Evolutionary conservation across 805 yeast species (phyloP), one percentile per base, ranked within the genome.

Genomic region (Ogataea paradorogensis): DNA sequence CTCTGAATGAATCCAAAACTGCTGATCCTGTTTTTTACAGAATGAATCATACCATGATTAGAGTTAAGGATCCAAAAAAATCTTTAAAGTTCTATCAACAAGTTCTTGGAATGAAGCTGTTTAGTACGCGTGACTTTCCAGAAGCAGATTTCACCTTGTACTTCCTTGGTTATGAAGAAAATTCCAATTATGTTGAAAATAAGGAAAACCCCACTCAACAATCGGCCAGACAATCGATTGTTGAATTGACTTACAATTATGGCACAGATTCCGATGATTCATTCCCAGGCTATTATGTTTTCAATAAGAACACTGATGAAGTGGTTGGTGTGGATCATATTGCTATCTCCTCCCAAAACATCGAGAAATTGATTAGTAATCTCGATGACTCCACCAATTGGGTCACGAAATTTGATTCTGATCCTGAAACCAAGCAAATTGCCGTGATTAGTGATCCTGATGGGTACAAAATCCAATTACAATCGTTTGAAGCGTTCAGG

Each of bases 181-280:
- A 61, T 38, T 53, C 67, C 9, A 59, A 53, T 9, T 70, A 65
- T 53, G 57, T 66, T 51, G 80, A 73, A 40, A 70, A 71, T 30
- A 58, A 63, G 30, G 65, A 70, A 40, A 50, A 58, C 4, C 53
- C 40, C 24, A 48, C 39, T 2, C 51, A 53, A 3, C 73, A 69
- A 50, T 61, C 73, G 5, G 36, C 51, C 36, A 66, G 80, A 45
- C 88, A 86, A 59, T 82, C 91, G 15, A 65, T 93, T 9, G 62
- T 93, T 40, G 99, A 93, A 66, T 72, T 93, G 58, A 91, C 98
- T 33, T 91, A 88, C 67, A 93, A 93, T 68, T 91, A 88, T 82
- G 99, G 98, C 15, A 87, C 97, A 15, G 99, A 93, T 60, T 56
- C 66, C 15, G 96, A 91, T 46, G 71, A 74, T 13, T 71, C 73